Base-by-base conservation (phyloP, 768 basidiomycete genomes). In the Saitozyma podzolica region DNA sequence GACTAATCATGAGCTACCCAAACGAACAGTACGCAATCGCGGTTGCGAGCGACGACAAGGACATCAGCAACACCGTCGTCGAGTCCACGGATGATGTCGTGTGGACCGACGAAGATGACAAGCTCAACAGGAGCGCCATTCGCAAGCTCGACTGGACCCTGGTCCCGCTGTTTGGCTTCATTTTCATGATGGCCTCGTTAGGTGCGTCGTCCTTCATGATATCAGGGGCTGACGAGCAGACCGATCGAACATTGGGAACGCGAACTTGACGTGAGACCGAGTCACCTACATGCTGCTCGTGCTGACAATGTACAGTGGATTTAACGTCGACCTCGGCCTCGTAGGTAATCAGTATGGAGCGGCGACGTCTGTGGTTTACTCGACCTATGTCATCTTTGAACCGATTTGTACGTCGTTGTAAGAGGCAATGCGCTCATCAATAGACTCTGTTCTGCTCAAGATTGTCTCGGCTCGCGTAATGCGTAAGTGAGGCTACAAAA, bases 381-480 rank as follows among this genome's bases (percentile, higher is more conserved):
- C 29, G 5, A 29, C 29, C 29, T 29, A 29, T 29, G 29, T 29
- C 29, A 29, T 29, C 29, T 29, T 29, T 29, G 29, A 29, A 29
- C 47, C 47, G 17, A 48, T 48, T 48, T 48, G 47, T 48, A 19
- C 14, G 47, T 48, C 6, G 17, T 48, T 14, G 6, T 6, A 19
- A 6, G 17, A 14, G 47, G 17, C 17, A 14, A 48, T 14, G 47
- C 51, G 29, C 51, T 29, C 2, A 53, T 56, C 29, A 2, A 29
- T 2, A 29, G 29, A 29, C 29, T 29, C 50, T 5, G 40, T 54
- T 50, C 40, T 55, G 9, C 39, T 61, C 59, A 55, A 61, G 59
- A 61, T 61, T 42, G 17, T 87, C 80, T 85, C 91, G 78, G 85
- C 89, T 65, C 90, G 89, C 40, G 48, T 66, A n/a, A 41, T 66